Evolutionary conservation across 2,329 filamentous ascomycete genomes (phyloP), one percentile per base, ranked within the genome.

Genomic region (Chrysoporthe austroafricana): DNA sequence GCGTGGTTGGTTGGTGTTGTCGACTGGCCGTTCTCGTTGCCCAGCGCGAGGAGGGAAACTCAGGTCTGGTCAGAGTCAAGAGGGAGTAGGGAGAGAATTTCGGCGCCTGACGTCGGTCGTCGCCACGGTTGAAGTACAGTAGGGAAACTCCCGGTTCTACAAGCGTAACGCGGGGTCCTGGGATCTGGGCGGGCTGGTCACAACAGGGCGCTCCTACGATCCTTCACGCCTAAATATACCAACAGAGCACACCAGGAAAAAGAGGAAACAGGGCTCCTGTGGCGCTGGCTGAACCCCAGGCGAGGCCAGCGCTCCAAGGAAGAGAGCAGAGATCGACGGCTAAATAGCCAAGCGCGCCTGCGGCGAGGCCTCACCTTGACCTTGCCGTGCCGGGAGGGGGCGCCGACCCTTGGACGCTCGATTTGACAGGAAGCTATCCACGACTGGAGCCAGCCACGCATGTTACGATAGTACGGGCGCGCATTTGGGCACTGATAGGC

Each of bases 401-500:
- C n/a, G 50, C 16, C 26, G 14, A 34, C 21, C 57, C 57, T n/a
- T 60, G 36, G 26, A 46, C 21, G 36, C 16, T 56, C 50, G 62
- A 63, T 63, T 42, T 48, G 42, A 56, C 42, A 6, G n/a, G 64
- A 66, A 66, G 57, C 48, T 66, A 66, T 66, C 64, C 58, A 56
- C 64, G 48, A 66, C 36, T 64, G 62, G 32, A 21, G 21, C 26
- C 39, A 43, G 32, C 64, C 58, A 66, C 58, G 57, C 64, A 54
- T 61, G 43, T 9, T 18, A 57, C 32, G 32, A 26, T n/a, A 46
- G 5, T 18, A 66, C 46, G 61, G 8, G 18, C 26, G 44, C 61
- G 18, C n/a, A 26, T 36, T 36, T 61, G 18, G 44, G 57, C 39
- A 4, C 21, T 60, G 56, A 66, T 61, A 61, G 46, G 46, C 6